These are phyloP conservation scores for Starmera stellimalicola DNA, from an alignment of 1,139 yeast species.

Conservation along the genomic window DNA sequence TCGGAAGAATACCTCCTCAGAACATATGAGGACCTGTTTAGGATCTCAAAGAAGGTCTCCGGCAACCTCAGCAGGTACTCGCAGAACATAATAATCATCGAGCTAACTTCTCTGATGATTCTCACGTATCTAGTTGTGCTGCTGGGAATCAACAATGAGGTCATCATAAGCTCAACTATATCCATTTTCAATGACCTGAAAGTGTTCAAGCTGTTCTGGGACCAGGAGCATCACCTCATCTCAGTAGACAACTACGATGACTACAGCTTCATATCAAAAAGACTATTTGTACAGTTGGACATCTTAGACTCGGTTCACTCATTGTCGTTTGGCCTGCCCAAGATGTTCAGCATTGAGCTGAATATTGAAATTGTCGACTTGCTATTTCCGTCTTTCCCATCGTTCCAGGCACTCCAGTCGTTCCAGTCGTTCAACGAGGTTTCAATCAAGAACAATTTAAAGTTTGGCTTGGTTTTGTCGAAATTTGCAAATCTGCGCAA, in stretches of 20 bases:
- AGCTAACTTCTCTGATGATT: slow-evolving; percentile 38
- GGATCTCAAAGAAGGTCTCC: slow-evolving; percentile 8
- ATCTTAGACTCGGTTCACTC: slow-evolving; percentile 48
- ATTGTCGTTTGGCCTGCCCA: slow-evolving; percentile 49
- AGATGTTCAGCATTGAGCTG: slow-evolving; percentile 22
- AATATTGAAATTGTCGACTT: slow-evolving; percentile 15
- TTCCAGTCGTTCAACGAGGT: too few relatives aligned
- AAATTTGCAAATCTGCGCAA: slow-evolving; percentile 6
- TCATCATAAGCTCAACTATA: slow-evolving; percentile 23
- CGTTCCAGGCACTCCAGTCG: background rate
- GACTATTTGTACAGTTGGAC: slow-evolving; percentile 38
- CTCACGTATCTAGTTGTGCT: slow-evolving; percentile 48
- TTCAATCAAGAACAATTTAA: slow-evolving; percentile 14
- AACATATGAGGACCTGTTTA: slow-evolving; percentile 8
- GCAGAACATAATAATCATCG: slow-evolving; percentile 28
- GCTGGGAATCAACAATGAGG: slow-evolving; percentile 13
- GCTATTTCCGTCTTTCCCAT: slow-evolving; percentile 14
- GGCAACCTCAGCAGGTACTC: slow-evolving; percentile 13
- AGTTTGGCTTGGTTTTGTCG: slow-evolving; percentile 15
- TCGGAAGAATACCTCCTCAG: slow-evolving; percentile 5
- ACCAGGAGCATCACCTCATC: slow-evolving; percentile 3
- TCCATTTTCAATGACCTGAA: slow-evolving; percentile 53
- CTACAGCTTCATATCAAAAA: slow-evolving; percentile 34
- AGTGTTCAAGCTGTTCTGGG: slow-evolving; percentile 30
- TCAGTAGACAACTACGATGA: slow-evolving; percentile 25